Evolutionary conservation across 805 yeast genomes (phyloP).

Genomic region (Kluyveromyces lactis): DNA sequence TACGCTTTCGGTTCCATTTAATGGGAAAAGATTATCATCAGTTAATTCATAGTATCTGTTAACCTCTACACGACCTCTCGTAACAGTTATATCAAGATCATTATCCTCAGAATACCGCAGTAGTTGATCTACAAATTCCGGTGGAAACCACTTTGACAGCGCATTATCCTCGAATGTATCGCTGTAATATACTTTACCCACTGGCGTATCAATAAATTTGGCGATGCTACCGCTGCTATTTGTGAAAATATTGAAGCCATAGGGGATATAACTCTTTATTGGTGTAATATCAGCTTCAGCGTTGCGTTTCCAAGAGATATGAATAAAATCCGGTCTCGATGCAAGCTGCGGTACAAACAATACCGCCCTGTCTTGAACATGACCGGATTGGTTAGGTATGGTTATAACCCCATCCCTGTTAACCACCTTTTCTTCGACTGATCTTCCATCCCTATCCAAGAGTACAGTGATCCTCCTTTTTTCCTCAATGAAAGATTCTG

Average conservation of each 20-base stretch:
- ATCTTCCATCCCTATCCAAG: background rate
- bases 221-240: background rate
- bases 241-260: slow-evolving; percentile 17
- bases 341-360: background rate
- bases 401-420: background rate
- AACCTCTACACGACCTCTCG: slow-evolving; percentile 9
- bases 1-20: slow-evolving; percentile 4
- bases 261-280: slow-evolving; percentile 9
- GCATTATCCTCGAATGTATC: background rate
- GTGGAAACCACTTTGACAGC: background rate
- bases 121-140: slow-evolving; percentile 3
- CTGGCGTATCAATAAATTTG: slow-evolving; percentile 1
- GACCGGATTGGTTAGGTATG: slow-evolving; percentile 5
- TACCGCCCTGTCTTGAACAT: slow-evolving; percentile 14
- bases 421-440: background rate
- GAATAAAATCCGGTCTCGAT: no score
- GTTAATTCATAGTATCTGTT: slow-evolving; percentile 14
- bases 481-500: background rate
- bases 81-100: slow-evolving; percentile 13
- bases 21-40: slow-evolving; percentile 2
- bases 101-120: slow-evolving; percentile 4
- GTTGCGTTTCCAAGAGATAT: slow-evolving; percentile 12
- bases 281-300: slow-evolving; percentile 1
- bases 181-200: slow-evolving; percentile 8
- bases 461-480: slow-evolving; percentile 3